Conservation (phyloP, 148 eudicot species). For the Spergularia bocconei region DNA sequence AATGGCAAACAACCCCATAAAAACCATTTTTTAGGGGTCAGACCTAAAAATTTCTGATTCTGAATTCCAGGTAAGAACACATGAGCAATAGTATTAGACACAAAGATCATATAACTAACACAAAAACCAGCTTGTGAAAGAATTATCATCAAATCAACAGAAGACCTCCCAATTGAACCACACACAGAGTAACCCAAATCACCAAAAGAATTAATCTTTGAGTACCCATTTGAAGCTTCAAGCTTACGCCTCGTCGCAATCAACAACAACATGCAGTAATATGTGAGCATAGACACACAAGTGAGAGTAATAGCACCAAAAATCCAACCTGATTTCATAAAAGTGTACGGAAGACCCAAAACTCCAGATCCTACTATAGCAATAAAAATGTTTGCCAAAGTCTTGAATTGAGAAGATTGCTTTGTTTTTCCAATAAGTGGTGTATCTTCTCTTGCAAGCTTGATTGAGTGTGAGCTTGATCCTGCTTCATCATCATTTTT, state of each 20-base stretch:
- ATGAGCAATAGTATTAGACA: slow-evolving; percentile 57
- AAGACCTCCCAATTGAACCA: slow-evolving; percentile 55
- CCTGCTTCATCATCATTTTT: slow-evolving; percentile 33
- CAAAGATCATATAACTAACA: slow-evolving; percentile 61
- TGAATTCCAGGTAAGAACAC: slow-evolving; percentile 30
- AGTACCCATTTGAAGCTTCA: slow-evolving; percentile 32
- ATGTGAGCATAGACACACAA: slow-evolving; percentile 40
- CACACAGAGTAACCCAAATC: slow-evolving; percentile 70
- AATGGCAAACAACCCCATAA: slow-evolving; percentile 72
- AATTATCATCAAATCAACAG: slow-evolving; percentile 70
- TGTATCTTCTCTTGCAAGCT: slow-evolving; percentile 44
- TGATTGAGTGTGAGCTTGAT: slow-evolving; percentile 41
- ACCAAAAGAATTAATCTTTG: slow-evolving; percentile 69
- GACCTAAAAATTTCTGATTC: slow-evolving; percentile 28
- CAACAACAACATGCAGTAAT: slow-evolving; percentile 55
- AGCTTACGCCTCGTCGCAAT: slow-evolving; percentile 50
- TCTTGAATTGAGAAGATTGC: slow-evolving; percentile 59
- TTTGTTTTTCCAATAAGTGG: slow-evolving; percentile 40
- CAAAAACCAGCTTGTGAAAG: slow-evolving; percentile 78
- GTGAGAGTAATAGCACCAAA: slow-evolving; percentile 46
- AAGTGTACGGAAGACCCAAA: slow-evolving; percentile 69
- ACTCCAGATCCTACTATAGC: slow-evolving; percentile 74
- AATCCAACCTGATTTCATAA: slow-evolving; percentile 54
- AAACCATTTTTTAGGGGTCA: slow-evolving; percentile 49
- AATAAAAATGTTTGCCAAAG: slow-evolving; percentile 67